phyloP scores from a whole-genome alignment of 495 filamentous ascomycete species.

The Penicillium tannophilum region DNA sequence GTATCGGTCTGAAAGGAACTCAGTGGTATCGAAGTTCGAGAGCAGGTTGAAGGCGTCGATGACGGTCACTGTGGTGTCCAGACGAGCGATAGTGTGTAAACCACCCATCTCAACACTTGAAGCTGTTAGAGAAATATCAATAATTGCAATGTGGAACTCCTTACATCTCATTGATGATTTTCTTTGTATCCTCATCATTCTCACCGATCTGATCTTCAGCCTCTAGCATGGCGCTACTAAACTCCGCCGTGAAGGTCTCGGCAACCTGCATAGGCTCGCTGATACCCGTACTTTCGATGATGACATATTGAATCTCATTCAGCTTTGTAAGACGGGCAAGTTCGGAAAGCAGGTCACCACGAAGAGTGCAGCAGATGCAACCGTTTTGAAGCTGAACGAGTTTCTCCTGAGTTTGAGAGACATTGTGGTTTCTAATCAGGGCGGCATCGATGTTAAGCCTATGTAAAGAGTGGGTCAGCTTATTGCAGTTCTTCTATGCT shows the following conservation, averaged over 20 bases:
- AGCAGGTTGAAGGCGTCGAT: slow-evolving; percentile 62
- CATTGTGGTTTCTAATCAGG: slow-evolving; percentile 54
- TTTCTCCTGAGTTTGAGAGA: slow-evolving; percentile 55
- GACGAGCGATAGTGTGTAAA: slow-evolving; percentile 51
- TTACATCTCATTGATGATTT: slow-evolving; percentile 44
- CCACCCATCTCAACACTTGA: slow-evolving; percentile 50
- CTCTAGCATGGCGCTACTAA: slow-evolving; percentile 46
- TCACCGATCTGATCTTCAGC: slow-evolving; percentile 32
- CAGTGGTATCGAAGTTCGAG: slow-evolving; percentile 57
- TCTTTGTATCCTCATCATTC: slow-evolving; percentile 36
- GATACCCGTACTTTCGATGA: slow-evolving; percentile 63
- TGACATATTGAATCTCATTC: slow-evolving; percentile 55
- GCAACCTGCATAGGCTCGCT: slow-evolving; percentile 66
- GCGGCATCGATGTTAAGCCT: slow-evolving; percentile 59
- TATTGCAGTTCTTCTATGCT: not conserved
- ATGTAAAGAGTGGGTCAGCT: not conserved
- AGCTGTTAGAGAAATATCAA: slow-evolving; percentile 3
- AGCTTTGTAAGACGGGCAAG: slow-evolving; percentile 51
- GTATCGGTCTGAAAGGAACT: slow-evolving; percentile 56
- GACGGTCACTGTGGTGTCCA: slow-evolving; percentile 62
- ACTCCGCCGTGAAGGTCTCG: slow-evolving; percentile 60
- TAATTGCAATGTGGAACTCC: not conserved
- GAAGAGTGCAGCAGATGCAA: slow-evolving; percentile 63
- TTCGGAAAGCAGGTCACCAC: slow-evolving; percentile 59
- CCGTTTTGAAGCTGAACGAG: slow-evolving; percentile 64